Evolutionary conservation across 2,329 filamentous ascomycete species (phyloP), one percentile per base, ranked within the genome.

Genomic region (Eurotiales sp.): DNA sequence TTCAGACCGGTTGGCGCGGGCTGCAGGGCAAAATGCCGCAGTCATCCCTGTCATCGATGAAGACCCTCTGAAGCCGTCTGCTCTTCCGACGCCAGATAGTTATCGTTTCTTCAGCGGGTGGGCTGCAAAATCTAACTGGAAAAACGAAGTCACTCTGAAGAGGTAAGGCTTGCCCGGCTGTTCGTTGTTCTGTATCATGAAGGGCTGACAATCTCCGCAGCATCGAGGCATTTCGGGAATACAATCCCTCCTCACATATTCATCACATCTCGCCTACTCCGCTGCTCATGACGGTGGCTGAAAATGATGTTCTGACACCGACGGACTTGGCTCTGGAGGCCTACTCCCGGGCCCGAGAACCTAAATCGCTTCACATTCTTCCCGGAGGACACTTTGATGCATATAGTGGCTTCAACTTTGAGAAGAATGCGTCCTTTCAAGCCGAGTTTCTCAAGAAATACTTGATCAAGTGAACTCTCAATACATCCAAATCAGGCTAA

Each of bases 261-360:
- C 59, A 68, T 34, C 63, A 58, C 22, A 72, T 73, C 50, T 59
- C 65, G 5, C 70, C 70, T 3, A 71, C 68, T 12, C 71, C 70
- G 5, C 55, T 73, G 46, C 59, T 72, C 17, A 67, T 72, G 63
- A 66, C 63, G 6, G 59, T 72, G 14, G 64, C 62, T 1, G 40
- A 57, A 15, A 60, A 66, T n/a, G 69, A 72, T 51, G 57, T 63
- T 27, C 46, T 71, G 8, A 66, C 64, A 6, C 61, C 65, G 3
- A 58, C 64, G 5, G 65, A 70, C 50, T 42, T 71, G 6, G 58
- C 65, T 12, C 36, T 54, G 17, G 43, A 54, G 25, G 52, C 50
- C n/a, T 51, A 42, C 27, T 43, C 41, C 3, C 12, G 8, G n/a
- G 41, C 41, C 10, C n/a, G 21, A 11, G 41, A 43, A 23, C 41